phyloP scores from a whole-genome alignment of 257 asterid genomes.

The Jaltomata sinuosa region DNA sequence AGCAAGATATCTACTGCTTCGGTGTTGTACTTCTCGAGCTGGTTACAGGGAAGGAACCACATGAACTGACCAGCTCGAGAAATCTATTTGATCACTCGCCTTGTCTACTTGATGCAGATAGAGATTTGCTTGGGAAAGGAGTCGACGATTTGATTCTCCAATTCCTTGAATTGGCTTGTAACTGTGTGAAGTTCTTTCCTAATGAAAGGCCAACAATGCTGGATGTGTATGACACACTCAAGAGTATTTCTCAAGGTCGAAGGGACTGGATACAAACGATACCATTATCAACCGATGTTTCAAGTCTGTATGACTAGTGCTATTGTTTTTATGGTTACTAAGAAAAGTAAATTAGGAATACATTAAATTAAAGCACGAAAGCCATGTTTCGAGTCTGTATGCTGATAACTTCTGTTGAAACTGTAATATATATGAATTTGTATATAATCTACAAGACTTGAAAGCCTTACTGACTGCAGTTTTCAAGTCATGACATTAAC shows the following conservation, averaged over 20 bases:
- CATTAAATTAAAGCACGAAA: background rate
- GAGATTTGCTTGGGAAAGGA: background rate
- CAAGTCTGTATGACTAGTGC: background rate
- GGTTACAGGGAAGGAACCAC: background rate
- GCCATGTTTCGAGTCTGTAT: background rate
- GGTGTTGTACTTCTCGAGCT: conserved; percentile 20
- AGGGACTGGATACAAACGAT: background rate
- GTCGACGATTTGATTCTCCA: background rate
- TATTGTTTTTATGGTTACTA: background rate
- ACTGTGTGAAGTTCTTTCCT: conserved; percentile 7
- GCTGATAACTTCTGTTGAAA: background rate
- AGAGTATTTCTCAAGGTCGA: background rate
- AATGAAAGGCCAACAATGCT: conserved; percentile 11
- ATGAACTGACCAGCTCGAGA: background rate
- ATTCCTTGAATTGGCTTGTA: conserved; percentile 7
- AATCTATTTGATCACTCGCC: background rate
- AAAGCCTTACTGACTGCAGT: background rate
- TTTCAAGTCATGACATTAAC: background rate
- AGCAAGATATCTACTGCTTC: conserved; percentile 6
- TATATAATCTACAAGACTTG: background rate
- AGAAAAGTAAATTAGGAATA: background rate
- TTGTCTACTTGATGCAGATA: background rate
- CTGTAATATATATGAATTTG: background rate
- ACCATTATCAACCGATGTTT: background rate
- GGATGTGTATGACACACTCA: conserved; percentile 2